A percentile compares a stretch with the other conserved stretches of the same genome.
These are phyloP conservation scores for Auricularia sp. DNA, from an alignment of 768 basidiomycete species.

Conservation along the genomic window DNA sequence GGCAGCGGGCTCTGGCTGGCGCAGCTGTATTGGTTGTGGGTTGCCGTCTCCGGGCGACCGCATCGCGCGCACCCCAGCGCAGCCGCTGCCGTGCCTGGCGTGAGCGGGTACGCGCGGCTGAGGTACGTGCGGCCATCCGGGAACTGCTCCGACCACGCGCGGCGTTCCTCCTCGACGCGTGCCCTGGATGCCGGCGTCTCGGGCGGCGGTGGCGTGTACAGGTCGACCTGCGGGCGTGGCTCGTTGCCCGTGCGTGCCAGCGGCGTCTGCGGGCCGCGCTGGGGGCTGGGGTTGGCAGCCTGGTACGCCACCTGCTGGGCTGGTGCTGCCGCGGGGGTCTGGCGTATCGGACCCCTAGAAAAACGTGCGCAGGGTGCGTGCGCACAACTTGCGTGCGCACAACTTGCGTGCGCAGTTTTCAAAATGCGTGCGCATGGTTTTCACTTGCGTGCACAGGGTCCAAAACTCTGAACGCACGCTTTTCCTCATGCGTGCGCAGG, in stretches of 20 bases:
- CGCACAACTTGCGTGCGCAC: no score
- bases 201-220: neutral
- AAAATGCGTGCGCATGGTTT: no score
- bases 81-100: neutral
- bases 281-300: neutral
- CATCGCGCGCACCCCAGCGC: neutral
- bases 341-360: no score
- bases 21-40: neutral
- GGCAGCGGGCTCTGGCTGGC: neutral
- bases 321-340: no score
- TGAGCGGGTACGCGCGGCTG: neutral
- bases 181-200: neutral
- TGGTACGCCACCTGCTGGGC: neutral
- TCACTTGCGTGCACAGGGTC: no score
- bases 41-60: neutral
- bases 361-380: no score
- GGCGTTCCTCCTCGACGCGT: neutral
- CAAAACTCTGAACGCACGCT: no score
- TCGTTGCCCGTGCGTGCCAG: neutral
- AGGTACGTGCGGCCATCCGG: neutral
- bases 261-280: neutral
- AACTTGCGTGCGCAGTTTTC: no score
- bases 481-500: no score
- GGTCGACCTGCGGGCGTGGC: neutral
- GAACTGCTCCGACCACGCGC: neutral